Conservation (phyloP, 106 monocot genomes). For the Dendrobium officinale region DNA sequence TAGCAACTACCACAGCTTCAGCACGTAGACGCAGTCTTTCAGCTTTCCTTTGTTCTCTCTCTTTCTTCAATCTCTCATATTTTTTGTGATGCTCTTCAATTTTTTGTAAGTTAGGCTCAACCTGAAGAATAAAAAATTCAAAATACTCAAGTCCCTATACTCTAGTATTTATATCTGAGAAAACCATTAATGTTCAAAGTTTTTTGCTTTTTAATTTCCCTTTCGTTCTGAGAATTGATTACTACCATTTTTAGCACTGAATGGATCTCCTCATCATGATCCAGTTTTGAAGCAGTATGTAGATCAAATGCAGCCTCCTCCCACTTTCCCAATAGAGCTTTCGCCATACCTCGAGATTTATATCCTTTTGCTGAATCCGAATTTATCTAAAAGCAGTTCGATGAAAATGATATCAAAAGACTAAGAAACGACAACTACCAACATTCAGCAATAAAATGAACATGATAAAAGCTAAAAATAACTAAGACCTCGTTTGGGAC, state of each 20-base stretch:
- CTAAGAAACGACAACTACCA: not conserved
- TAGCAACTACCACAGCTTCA: slow-evolving; percentile 41
- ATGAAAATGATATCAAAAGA: not conserved
- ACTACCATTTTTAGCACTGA: slow-evolving; percentile 52
- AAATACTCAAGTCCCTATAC: not conserved
- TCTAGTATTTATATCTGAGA: not conserved
- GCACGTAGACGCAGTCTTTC: slow-evolving; percentile 28
- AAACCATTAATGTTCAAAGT: not conserved
- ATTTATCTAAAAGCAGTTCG: slow-evolving; percentile 48
- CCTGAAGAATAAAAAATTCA: slow-evolving; percentile 29
- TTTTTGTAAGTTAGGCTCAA: slow-evolving; percentile 78
- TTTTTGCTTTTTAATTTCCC: not conserved
- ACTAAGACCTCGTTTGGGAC: too few relatives aligned
- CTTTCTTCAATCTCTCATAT: slow-evolving; percentile 63
- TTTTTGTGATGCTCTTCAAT: slow-evolving; percentile 75
- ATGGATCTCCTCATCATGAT: slow-evolving; percentile 80
- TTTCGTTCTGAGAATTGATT: not conserved
- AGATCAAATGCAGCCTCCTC: slow-evolving; percentile 80
- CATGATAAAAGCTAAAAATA: not conserved
- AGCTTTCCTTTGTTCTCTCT: slow-evolving; percentile 47
- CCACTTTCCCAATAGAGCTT: slow-evolving; percentile 69
- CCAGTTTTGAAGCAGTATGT: slow-evolving; percentile 70
- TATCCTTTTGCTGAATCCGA: slow-evolving; percentile 86
- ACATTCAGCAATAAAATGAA: not conserved
- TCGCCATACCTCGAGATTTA: slow-evolving; percentile 86